phyloP scores from a whole-genome alignment of 2,329 filamentous ascomycete genomes.

The Paramyrothecium roridum region DNA sequence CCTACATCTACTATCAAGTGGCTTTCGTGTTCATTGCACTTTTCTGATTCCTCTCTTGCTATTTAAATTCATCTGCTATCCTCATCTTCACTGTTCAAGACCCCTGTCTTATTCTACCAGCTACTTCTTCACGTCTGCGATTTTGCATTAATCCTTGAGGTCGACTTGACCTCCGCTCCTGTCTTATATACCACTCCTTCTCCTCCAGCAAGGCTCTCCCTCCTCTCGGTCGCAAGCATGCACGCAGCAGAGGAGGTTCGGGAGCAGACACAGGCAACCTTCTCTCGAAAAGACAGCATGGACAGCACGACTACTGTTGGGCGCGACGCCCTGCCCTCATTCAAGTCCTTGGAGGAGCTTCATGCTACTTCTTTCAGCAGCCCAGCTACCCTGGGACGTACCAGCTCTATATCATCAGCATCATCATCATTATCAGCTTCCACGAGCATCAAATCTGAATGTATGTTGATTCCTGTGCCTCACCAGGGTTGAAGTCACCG shows the following conservation, averaged over 20 bases:
- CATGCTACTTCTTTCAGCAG: not conserved
- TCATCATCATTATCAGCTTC: not conserved
- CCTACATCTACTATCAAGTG: not conserved
- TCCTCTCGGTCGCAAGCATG: not conserved
- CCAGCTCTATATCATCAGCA: not conserved
- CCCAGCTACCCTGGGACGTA: not conserved
- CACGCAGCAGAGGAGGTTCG: not conserved
- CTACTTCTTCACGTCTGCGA: not conserved
- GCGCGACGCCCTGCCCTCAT: not conserved
- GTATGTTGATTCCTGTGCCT: not conserved
- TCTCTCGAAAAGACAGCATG: not conserved
- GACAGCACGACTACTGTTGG: not conserved
- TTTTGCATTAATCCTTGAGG: not conserved
- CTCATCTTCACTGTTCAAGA: not conserved
- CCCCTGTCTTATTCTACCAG: not conserved
- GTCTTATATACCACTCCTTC: not conserved
- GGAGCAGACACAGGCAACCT: not conserved
- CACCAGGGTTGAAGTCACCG: too few relatives aligned
- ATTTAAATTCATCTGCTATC: not conserved
- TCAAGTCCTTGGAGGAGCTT: not conserved
- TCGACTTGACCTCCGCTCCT: not conserved
- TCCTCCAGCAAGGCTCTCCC: not conserved
- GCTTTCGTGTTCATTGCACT: not conserved
- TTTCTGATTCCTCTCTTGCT: not conserved
- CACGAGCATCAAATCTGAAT: not conserved